phyloP scores from a whole-genome alignment of 1,284 basidiomycete species.

The Pascua guehoae region DNA sequence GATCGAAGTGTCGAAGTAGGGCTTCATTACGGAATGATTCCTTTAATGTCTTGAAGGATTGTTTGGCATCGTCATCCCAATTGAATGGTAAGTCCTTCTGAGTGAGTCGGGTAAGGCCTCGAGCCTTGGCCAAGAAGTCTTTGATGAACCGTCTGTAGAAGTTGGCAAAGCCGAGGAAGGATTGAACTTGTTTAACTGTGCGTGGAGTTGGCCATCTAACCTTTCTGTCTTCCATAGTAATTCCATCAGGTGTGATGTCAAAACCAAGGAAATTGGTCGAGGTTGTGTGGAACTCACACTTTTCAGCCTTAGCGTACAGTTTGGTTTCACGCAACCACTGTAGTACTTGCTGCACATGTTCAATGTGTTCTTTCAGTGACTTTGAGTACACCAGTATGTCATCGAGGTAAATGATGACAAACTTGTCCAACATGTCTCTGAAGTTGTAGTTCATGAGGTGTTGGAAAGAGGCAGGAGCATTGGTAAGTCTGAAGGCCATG shows the following conservation, averaged over 20 bases:
- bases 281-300: conserved; percentile 48
- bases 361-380: conserved; percentile 44
- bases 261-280: conserved; percentile 34
- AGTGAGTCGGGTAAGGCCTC: conserved; percentile 29
- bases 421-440: conserved; percentile 28
- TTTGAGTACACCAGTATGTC: conserved; percentile 51
- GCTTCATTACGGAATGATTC: no score
- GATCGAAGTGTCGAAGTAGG: no score
- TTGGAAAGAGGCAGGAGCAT: conserved; percentile 49
- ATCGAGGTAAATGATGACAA: conserved; percentile 43
- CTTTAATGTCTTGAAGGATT: no score
- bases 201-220: no score
- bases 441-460: conserved; percentile 38
- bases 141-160: not conserved
- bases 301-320: conserved; percentile 48
- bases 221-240: conserved; percentile 47
- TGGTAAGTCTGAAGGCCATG: conserved; percentile 51
- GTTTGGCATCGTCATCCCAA: no score
- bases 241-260: not conserved
- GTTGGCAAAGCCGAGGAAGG: no score
- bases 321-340: conserved; percentile 36
- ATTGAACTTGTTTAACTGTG: no score
- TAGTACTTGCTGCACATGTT: conserved; percentile 43
- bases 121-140: conserved; percentile 37
- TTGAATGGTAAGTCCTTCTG: conserved; percentile 12